Percentiles rank a stretch among this genome's conserved stretches.
These are phyloP conservation scores for Oidiodendron maius DNA, from an alignment of 495 filamentous ascomycete genomes.

Conservation along the genomic window DNA sequence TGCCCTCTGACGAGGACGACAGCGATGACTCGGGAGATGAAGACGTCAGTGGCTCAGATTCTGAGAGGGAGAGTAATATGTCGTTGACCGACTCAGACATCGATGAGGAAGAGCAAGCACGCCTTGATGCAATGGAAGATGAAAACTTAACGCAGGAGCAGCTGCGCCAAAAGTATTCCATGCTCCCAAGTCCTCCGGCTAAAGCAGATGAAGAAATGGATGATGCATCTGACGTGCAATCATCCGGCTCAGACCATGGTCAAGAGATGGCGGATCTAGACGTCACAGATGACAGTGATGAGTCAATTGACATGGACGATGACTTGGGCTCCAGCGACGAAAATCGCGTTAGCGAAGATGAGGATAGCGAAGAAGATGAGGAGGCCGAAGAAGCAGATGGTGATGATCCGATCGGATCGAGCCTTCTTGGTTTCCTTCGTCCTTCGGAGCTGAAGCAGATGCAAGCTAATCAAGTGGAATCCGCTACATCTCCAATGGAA, in stretches of 20 bases:
- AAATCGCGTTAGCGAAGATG: constrained; percentile 41
- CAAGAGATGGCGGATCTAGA: constrained; percentile 17
- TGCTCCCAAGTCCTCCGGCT: constrained; percentile 39
- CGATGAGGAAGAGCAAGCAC: constrained; percentile 39
- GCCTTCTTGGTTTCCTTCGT: constrained; percentile 63
- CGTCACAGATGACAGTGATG: constrained; percentile 64
- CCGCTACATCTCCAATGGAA: neutral
- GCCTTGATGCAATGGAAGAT: constrained; percentile 53
- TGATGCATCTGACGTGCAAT: constrained; percentile 15
- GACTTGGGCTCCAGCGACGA: constrained; percentile 69
- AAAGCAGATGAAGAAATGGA: constrained; percentile 14
- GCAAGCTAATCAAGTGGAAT: constrained; percentile 3
- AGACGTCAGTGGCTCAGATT: constrained; percentile 36
- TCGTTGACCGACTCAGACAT: constrained; percentile 55
- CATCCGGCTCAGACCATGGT: constrained; percentile 7
- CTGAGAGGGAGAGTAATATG: constrained; percentile 65
- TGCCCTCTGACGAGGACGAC: constrained; percentile 41
- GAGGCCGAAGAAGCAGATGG: constrained; percentile 44
- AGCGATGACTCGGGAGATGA: constrained; percentile 37
- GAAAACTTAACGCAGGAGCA: constrained; percentile 74
- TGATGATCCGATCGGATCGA: constrained; percentile 37
- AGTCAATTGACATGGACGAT: constrained; percentile 85
- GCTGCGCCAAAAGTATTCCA: constrained; percentile 71
- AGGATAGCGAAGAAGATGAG: constrained; percentile 35
- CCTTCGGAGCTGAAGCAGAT: constrained; percentile 19